Base-by-base conservation (phyloP, 2,329 filamentous ascomycete genomes). In the Botrytis fabae region DNA sequence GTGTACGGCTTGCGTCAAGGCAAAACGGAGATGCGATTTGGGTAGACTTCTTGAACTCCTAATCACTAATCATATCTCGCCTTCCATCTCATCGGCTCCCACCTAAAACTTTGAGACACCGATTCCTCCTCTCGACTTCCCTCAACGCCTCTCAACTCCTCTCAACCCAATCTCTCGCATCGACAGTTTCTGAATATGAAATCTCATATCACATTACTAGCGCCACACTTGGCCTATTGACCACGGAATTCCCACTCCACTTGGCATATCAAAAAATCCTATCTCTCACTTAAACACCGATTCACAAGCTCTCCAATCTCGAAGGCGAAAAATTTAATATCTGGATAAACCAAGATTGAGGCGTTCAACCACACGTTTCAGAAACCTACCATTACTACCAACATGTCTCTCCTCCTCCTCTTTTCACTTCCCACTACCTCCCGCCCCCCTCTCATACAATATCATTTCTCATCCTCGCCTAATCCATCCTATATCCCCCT, bases 11-110 rank as follows among this genome's bases (percentile, higher is more conserved):
- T 78, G 77, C 46, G 75, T 78, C 22, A 76, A 76, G 61, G 73
- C 76, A 4, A 79, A 79, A 74, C 54, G 77, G 63, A 75, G 77
- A 74, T 79, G 77, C 48, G 77, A 79, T 68, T 74, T 78, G 48
- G n/a, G n/a, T n/a, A n/a, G n/a, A n/a, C 12, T 25, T 25, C 25
- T 51, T 51, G 25, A 51, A 51, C 12, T n/a, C 48, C 0, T 16
- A 2, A 14, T 7, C 48, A n/a, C 12, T 1, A 51, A 51, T n/a
- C 14, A 2, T 0, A 7, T 54, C 5, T n/a, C 12, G 0, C 48
- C 25, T 54, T 6, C 5, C 12, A n/a, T 54, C 25, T 54, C 48
- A 10, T 54, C 48, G 2, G 25, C 48, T 54, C 48, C 25, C 25
- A 54, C 25, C 25, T 4, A 3, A 6, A n/a, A n/a, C 5, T n/a